Percentiles rank a stretch among this genome's conserved stretches.
These are phyloP conservation scores for Entomortierella chlamydospora DNA, from an alignment of 192 early-diverging fungal species.

Conservation along the genomic window DNA sequence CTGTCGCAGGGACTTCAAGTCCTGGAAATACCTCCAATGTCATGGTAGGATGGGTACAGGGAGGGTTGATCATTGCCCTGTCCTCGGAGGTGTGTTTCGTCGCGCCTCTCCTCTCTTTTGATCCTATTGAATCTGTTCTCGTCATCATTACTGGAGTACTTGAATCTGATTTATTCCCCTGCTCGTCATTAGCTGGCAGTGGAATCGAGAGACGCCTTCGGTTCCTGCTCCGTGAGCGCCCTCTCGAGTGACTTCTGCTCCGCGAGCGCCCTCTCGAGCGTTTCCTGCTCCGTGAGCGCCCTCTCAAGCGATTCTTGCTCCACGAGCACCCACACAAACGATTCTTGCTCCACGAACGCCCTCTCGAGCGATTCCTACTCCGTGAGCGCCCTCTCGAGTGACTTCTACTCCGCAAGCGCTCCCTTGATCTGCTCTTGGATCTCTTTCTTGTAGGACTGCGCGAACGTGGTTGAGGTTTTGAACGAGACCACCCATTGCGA, in stretches of 20 bases:
- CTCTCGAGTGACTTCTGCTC: neutral
- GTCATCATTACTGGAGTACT: too few relatives aligned
- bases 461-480: neutral
- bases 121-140: too few relatives aligned
- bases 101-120: too few relatives aligned
- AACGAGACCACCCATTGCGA: too few relatives aligned
- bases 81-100: too few relatives aligned
- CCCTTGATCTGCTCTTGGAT: slow-evolving; percentile 15
- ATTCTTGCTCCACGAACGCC: neutral
- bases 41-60: too few relatives aligned
- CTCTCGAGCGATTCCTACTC: neutral
- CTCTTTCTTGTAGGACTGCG: neutral
- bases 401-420: neutral
- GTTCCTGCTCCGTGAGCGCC: neutral
- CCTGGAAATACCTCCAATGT: too few relatives aligned
- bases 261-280: slow-evolving; percentile 3
- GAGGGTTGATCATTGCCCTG: too few relatives aligned
- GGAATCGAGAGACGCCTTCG: neutral
- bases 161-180: too few relatives aligned
- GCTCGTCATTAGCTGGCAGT: too few relatives aligned
- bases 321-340: neutral
- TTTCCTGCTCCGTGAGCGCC: neutral
- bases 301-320: neutral
- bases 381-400: slow-evolving; percentile 4
- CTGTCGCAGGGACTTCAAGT: too few relatives aligned